Conservation (phyloP, 257 asterid species). For the Asclepias syriaca region DNA sequence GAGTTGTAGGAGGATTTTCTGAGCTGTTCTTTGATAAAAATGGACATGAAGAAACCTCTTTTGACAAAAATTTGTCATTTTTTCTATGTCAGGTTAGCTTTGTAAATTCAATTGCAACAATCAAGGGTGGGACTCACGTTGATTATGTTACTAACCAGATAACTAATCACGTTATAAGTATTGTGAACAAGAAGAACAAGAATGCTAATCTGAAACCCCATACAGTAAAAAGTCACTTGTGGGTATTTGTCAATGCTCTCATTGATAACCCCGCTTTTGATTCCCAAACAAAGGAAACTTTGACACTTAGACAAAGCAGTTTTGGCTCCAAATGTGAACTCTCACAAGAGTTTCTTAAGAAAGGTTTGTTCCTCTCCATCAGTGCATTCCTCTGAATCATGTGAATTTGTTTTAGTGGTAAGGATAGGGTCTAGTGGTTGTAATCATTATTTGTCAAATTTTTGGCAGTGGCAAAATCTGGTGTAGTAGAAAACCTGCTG, state of each 20-base stretch:
- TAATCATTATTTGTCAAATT: not conserved
- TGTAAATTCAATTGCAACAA: slow-evolving; percentile 82
- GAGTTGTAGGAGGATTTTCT: not conserved
- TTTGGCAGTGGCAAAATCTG: slow-evolving; percentile 76
- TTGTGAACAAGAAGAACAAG: slow-evolving; percentile 73
- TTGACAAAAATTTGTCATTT: not conserved
- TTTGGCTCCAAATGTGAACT: slow-evolving; percentile 92
- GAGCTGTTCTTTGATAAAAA: not conserved
- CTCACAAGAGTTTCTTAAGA: slow-evolving; percentile 65
- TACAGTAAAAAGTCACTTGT: slow-evolving; percentile 74
- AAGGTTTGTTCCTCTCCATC: slow-evolving; percentile 41
- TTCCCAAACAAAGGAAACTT: slow-evolving; percentile 96
- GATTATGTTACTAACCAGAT: slow-evolving; percentile 88
- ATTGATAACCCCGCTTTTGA: slow-evolving; percentile 99
- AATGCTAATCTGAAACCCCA: slow-evolving; percentile 70
- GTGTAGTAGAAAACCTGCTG: slow-evolving; percentile 74
- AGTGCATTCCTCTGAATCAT: not conserved
- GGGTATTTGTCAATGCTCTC: slow-evolving; percentile 98
- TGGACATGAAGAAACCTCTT: not conserved
- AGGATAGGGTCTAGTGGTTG: not conserved
- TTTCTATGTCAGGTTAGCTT: slow-evolving; percentile 71
- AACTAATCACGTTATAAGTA: slow-evolving; percentile 60
- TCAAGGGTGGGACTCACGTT: slow-evolving; percentile 99
- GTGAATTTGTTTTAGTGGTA: not conserved
- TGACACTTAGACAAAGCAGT: slow-evolving; percentile 81